These are phyloP conservation scores for Aureobasidium musti DNA, from an alignment of 2,329 filamentous ascomycete genomes.

Conservation along the genomic window DNA sequence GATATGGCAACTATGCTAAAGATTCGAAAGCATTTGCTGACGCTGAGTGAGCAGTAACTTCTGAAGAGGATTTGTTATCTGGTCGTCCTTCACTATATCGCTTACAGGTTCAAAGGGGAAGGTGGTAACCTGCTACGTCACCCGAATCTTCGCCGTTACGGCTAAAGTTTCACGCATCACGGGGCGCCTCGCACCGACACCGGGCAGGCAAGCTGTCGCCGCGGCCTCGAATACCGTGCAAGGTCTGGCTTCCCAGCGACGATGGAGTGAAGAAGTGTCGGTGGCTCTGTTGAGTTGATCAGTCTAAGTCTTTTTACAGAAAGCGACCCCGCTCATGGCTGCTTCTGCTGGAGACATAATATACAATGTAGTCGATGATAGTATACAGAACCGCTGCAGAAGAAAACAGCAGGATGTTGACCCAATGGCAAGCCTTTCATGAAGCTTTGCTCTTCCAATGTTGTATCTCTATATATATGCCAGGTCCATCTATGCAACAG, in stretches of 20 bases:
- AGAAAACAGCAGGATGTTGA: not conserved
- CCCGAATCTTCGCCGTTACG: slow-evolving; percentile 6
- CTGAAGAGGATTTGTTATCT: not conserved
- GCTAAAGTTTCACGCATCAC: slow-evolving; percentile 18
- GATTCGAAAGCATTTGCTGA: not conserved
- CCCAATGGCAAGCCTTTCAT: not conserved
- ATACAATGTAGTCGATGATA: not conserved
- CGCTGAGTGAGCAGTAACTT: not conserved
- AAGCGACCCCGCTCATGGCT: not conserved
- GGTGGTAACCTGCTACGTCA: slow-evolving; percentile 9
- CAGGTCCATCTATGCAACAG: slow-evolving; percentile 10
- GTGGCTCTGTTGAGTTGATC: too few relatives aligned
- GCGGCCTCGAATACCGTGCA: not conserved
- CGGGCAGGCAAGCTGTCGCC: not conserved
- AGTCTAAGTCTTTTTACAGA: too few relatives aligned
- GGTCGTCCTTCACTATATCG: not conserved
- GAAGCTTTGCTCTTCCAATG: not conserved
- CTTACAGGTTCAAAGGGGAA: not conserved
- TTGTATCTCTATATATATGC: not conserved
- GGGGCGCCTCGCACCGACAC: not conserved
- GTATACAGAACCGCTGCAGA: not conserved
- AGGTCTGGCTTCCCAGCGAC: not conserved
- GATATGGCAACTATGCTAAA: too few relatives aligned
- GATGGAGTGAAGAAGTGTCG: not conserved
- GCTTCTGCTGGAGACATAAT: not conserved